Percentiles rank a stretch among this genome's conserved stretches.
phyloP scores from a whole-genome alignment of 1,139 yeast species.

The Torulaspora globosa region DNA sequence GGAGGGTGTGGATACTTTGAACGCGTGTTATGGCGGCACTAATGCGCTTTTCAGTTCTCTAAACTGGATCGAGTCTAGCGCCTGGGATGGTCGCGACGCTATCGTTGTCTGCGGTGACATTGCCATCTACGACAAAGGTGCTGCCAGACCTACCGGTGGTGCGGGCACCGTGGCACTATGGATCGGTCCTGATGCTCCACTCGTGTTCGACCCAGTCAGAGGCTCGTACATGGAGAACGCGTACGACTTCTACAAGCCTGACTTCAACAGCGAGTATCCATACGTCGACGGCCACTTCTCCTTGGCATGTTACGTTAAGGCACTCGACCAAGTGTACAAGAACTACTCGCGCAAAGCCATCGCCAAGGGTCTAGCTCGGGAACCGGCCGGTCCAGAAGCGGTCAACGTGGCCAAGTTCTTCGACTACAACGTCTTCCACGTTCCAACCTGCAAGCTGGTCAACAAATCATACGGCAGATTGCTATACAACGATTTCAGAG shows the following conservation, averaged over 20 bases:
- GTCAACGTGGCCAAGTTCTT: constrained; percentile 68
- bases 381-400: constrained; percentile 47
- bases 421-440: constrained; percentile 96
- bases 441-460: constrained; percentile 95
- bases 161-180: constrained; percentile 95
- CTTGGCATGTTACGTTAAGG: constrained; percentile 87
- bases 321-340: constrained; percentile 82
- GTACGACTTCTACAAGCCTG: constrained; percentile 97
- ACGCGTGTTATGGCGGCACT: constrained; percentile 99
- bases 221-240: constrained; percentile 96
- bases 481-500: constrained; percentile 78
- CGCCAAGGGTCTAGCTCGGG: constrained; percentile 46
- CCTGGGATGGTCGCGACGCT: constrained; percentile 99
- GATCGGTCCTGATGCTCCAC: constrained; percentile 97
- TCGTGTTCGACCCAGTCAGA: constrained; percentile 82
- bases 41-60: constrained; percentile 88
- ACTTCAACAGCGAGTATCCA: constrained; percentile 94
- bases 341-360: constrained; percentile 77
- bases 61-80: constrained; percentile 93
- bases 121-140: constrained; percentile 94
- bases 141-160: constrained; percentile 99
- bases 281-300: constrained; percentile 98
- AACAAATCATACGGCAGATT: constrained; percentile 90
- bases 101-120: constrained; percentile 96
- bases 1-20: constrained; percentile 94